phyloP scores from a whole-genome alignment of 2,329 filamentous ascomycete species.

The Talaromyces amestolkiae region DNA sequence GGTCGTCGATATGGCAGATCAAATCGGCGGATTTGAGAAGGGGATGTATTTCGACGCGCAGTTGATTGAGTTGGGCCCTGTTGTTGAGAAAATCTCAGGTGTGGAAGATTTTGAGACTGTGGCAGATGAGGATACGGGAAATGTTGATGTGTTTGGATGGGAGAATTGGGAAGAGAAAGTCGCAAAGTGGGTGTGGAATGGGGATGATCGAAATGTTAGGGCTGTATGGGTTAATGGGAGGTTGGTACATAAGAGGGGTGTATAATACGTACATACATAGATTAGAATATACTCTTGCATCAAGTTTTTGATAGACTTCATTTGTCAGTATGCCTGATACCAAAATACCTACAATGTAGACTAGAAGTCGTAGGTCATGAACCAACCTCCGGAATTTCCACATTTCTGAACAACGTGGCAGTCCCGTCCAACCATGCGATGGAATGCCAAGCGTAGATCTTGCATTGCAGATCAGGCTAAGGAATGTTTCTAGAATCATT shows the following conservation, averaged over 20 bases:
- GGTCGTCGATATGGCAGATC: slow-evolving; percentile 70
- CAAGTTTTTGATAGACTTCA: not conserved
- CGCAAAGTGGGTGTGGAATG: slow-evolving; percentile 92
- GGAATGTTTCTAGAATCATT: slow-evolving; percentile 10
- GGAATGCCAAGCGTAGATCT: slow-evolving; percentile 6
- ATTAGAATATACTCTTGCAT: not conserved
- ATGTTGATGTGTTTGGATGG: slow-evolving; percentile 87
- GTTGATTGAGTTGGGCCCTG: slow-evolving; percentile 65
- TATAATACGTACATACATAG: slow-evolving; percentile 7
- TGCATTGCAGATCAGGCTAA: not conserved
- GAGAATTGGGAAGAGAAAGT: slow-evolving; percentile 83
- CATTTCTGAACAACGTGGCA: slow-evolving; percentile 7
- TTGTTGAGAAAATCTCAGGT: slow-evolving; percentile 18
- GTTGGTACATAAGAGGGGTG: slow-evolving; percentile 62
- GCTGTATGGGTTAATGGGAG: slow-evolving; percentile 86
- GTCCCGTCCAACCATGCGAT: not conserved
- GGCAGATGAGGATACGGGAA: slow-evolving; percentile 47
- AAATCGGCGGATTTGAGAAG: slow-evolving; percentile 76
- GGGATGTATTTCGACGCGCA: slow-evolving; percentile 93
- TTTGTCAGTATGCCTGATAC: too few species aligned
- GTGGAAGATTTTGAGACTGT: slow-evolving; percentile 19
- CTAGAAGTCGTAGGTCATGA: not conserved
- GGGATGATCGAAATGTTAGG: slow-evolving; percentile 86
- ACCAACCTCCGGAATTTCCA: not conserved
- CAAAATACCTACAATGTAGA: not conserved